These are phyloP conservation scores for Schoenoplectus triqueter DNA, from an alignment of 202 grass and related monocot genomes.

Conservation along the genomic window DNA sequence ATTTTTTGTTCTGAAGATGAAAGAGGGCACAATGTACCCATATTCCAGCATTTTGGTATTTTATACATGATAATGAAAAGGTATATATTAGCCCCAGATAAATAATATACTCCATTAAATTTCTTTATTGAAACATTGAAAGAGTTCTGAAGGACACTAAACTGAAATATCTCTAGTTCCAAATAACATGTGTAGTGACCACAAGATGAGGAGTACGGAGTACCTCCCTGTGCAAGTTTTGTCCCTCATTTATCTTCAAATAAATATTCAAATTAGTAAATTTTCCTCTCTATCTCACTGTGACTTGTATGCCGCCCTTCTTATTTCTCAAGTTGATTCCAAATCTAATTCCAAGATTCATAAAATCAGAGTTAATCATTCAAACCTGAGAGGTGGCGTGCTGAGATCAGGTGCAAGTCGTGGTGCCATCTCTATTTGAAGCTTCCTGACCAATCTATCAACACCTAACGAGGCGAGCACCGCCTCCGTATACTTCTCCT, in stretches of 20 bases:
- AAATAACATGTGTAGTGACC: neutral
- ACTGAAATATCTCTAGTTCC: neutral
- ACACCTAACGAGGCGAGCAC: constrained; percentile 61
- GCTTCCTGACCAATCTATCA: constrained; percentile 73
- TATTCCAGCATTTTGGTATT: neutral
- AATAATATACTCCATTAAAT: neutral
- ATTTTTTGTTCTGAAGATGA: neutral
- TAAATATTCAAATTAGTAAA: neutral
- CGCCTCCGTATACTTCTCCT: constrained; percentile 92
- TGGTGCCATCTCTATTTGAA: constrained; percentile 92
- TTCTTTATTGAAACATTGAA: neutral
- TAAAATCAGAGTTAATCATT: neutral
- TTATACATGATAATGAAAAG: neutral
- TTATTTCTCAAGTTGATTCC: neutral
- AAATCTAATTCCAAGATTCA: neutral
- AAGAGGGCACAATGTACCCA: neutral
- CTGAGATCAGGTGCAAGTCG: constrained; percentile 68
- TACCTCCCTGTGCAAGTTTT: neutral
- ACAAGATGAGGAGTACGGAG: neutral
- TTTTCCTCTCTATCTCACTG: neutral
- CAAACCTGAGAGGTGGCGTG: constrained; percentile 60
- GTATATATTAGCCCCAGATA: constrained; percentile 1
- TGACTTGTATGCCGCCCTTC: neutral
- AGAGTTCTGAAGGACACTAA: neutral
- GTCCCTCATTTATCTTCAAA: neutral